Base-by-base conservation (phyloP, 805 yeast species). In the Candida ortonii region DNA sequence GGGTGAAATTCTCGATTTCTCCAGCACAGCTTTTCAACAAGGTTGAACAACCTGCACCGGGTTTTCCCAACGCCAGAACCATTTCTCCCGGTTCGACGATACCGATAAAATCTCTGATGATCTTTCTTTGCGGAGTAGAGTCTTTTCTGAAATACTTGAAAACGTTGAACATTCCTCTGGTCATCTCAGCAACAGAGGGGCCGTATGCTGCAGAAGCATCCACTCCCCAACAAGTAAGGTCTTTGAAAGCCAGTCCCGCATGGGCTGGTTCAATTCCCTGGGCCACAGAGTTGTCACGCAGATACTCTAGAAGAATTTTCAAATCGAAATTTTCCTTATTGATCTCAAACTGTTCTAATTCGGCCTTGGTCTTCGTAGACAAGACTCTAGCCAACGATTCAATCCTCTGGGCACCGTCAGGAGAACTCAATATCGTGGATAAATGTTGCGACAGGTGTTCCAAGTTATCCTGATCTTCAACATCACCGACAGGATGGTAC, bases 1-100 rank as follows among this genome's bases (percentile, higher is more conserved):
- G 63, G 13, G 67, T 61, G 53, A 67, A 71, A 19, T 62, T 61
- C 55, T 47, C 48, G 36, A 63, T 62, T 57, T 71, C 65, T 51
- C 69, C 80, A 9, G 87, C 76, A 44, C 82, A 63, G 3, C 83
- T 70, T 47, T 78, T 78, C 53, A 82, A 63, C 29, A 82, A 64
- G 3, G 87, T 73, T 4, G 89, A 78, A 55, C 89, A 83, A 29
- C 93, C 93, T 17, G 90, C 80, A 48, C 90, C 88, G 2, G 90
- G 88, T 42, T 82, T 71, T 34, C 84, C 86, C 22, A 80, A 57
- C 5, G 82, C 88, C 30, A 82, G 62, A 20, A 78, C 68, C 78
- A 80, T 71, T 48, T 80, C 87, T 47, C 88, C 87, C 2, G 83
- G 73, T 39, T 53, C 51, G 28, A 52, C 61, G 24, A 67, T 61